A percentile compares a stretch with the other conserved stretches of the same genome.
These are phyloP conservation scores for Aspergillus saccharolyticus DNA, from an alignment of 495 filamentous ascomycete genomes.

Conservation along the genomic window DNA sequence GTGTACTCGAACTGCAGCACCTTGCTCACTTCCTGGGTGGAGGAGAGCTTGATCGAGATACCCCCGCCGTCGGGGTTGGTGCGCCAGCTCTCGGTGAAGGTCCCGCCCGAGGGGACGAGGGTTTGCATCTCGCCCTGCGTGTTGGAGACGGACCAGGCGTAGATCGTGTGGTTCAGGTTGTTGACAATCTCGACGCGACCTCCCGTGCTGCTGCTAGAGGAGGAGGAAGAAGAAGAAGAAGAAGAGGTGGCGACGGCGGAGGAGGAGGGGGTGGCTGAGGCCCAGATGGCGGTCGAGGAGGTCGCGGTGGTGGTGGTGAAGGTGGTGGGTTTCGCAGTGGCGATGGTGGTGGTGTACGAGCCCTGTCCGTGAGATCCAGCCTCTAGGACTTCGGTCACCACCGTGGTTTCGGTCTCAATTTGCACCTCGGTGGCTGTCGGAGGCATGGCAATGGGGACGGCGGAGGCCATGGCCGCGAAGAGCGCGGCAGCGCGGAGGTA, in stretches of 20 bases:
- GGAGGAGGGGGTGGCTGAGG: neutral
- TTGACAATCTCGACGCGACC: constrained; percentile 21
- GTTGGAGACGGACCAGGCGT: constrained; percentile 39
- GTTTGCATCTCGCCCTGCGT: constrained; percentile 26
- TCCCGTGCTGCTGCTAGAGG: neutral
- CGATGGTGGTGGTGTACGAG: neutral
- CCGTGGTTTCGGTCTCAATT: neutral
- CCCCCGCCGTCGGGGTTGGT: constrained; percentile 39
- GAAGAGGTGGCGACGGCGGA: too few species aligned
- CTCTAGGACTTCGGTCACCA: neutral
- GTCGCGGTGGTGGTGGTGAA: neutral
- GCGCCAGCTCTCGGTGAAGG: constrained; percentile 33
- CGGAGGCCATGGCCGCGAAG: neutral
- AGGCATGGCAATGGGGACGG: neutral
- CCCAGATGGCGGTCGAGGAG: neutral
- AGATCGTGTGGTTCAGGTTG: constrained; percentile 32
- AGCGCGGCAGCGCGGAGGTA: neutral
- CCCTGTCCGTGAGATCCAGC: neutral
- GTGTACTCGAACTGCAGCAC: constrained; percentile 48
- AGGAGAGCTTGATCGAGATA: constrained; percentile 42
- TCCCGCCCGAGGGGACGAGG: constrained; percentile 26
- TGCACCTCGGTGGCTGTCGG: neutral
- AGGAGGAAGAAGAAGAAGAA: too few species aligned
- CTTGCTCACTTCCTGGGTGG: constrained; percentile 23
- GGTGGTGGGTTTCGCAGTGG: neutral